Base-by-base conservation (phyloP, 495 filamentous ascomycete genomes). In the Podospora pseudoanserina region DNA sequence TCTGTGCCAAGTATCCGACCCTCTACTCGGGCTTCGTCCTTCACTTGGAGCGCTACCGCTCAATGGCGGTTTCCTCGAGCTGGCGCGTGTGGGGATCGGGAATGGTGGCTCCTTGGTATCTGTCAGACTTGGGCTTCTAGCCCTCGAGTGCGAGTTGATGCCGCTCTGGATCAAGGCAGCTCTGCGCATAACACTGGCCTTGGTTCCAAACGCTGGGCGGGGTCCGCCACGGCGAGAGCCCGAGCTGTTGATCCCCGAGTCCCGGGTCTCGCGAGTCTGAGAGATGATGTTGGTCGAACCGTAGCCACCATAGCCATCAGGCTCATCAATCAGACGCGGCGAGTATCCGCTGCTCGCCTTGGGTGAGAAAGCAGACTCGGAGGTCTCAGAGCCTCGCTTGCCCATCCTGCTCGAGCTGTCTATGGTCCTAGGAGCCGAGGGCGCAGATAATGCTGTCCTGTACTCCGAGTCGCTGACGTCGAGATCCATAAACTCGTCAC, bases 61-160 rank as follows among this genome's bases (percentile, higher is more conserved):
- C 65, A 89, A 77, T 5, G 89, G 87, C 44, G 89, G 84, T 71
- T 91, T 90, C 69, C 92, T 87, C 3, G 95, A 97, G 75, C 94
- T 97, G 19, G 91, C 88, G 65, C 95, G 85, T 13, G 89, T 91
- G 4, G 95, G 95, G 9, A 99, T 94, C 0, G 96, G 93, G 82
- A 97, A 97, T 7, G 92, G 92, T 26, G 92, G 92, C 67, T 86
- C 85, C 62, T 68, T 81, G 76, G 71, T 83, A 70, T 84, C 91
- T 82, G 70, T 87, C 28, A 92, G 80, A 70, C 92, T 96, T 1
- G 92, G 91, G 74, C 90, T 97, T 53, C 90, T 85, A 7, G 88
- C 80, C 39, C 91, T 89, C 67, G 88, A 83, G 71, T 96, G 92
- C 5, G 87, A 88, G 60, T 85, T 85, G 57, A 92, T 88, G 34